Percentiles rank a stretch among this genome's conserved stretches.
Evolutionary conservation across 345 rosid species (phyloP).

Genomic region (Orychophragmus violaceus): DNA sequence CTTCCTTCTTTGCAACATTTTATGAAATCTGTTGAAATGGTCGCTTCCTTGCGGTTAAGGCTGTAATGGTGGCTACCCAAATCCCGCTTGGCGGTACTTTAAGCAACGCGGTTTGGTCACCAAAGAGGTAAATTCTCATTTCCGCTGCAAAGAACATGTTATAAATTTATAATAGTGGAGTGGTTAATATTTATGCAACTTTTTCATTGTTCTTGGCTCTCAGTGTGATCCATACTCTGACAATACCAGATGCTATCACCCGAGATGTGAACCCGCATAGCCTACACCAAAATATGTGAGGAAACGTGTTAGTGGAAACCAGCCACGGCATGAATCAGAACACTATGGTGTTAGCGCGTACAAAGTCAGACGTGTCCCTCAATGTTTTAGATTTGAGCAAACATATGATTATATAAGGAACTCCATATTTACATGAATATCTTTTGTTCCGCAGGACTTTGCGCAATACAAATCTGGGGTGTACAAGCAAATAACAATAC

Average conservation of each 20-base stretch:
- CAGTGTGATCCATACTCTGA: conserved; percentile 97
- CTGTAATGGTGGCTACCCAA: conserved; percentile 83
- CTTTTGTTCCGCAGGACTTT: conserved; percentile 53
- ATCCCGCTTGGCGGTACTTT: conserved; percentile 78
- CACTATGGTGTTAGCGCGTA: conserved; percentile 71
- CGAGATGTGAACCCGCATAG: conserved; percentile 89
- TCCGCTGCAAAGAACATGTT: neutral
- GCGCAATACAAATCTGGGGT: conserved; percentile 94
- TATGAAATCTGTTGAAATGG: no score
- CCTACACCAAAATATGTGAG: conserved; percentile 85
- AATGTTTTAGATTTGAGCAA: neutral
- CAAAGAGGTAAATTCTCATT: conserved; percentile 56
- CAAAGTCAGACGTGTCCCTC: conserved; percentile 56
- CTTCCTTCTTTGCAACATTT: no score
- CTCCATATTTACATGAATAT: neutral
- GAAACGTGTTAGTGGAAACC: conserved; percentile 64
- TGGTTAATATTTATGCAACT: neutral
- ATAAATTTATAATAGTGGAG: neutral
- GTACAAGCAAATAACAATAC: conserved; percentile 65
- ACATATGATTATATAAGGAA: neutral
- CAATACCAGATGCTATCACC: conserved; percentile 79
- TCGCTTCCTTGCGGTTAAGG: conserved; percentile 89
- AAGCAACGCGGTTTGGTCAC: conserved; percentile 74
- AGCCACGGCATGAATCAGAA: conserved; percentile 68
- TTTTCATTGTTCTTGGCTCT: conserved; percentile 7